These are phyloP conservation scores for Mucor sp. DNA, from an alignment of 371 early-diverging fungal genomes.

Conservation along the genomic window DNA sequence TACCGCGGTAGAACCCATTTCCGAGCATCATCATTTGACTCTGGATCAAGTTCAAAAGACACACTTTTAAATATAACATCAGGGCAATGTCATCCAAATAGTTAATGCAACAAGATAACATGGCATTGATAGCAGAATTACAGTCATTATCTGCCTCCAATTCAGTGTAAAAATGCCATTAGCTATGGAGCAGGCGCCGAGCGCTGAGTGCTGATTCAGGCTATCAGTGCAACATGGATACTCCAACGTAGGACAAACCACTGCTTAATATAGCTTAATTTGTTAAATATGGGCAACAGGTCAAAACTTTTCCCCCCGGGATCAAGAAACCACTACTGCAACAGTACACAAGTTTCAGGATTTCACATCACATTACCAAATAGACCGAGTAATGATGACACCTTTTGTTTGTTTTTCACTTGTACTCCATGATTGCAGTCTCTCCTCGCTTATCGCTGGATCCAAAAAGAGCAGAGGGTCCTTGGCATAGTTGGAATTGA, in stretches of 20 bases:
- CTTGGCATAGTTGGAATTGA: no score
- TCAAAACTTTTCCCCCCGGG: background rate
- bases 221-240: background rate
- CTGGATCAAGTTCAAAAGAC: no score
- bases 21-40: background rate
- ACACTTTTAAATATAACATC: no score
- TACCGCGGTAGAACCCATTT: background rate
- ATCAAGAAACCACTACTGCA: background rate
- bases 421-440: no score
- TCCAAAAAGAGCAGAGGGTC: no score
- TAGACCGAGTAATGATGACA: background rate
- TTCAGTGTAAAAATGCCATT: background rate
- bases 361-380: background rate
- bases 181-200: background rate
- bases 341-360: background rate
- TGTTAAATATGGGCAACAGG: background rate
- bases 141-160: background rate
- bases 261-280: background rate
- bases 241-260: background rate
- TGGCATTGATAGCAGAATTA: no score
- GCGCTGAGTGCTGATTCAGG: background rate
- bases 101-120: no score
- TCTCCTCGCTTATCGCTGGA: no score
- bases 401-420: background rate
- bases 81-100: no score